Conservation (phyloP, 495 filamentous ascomycete genomes). For the Aspergillus asperescens region DNA sequence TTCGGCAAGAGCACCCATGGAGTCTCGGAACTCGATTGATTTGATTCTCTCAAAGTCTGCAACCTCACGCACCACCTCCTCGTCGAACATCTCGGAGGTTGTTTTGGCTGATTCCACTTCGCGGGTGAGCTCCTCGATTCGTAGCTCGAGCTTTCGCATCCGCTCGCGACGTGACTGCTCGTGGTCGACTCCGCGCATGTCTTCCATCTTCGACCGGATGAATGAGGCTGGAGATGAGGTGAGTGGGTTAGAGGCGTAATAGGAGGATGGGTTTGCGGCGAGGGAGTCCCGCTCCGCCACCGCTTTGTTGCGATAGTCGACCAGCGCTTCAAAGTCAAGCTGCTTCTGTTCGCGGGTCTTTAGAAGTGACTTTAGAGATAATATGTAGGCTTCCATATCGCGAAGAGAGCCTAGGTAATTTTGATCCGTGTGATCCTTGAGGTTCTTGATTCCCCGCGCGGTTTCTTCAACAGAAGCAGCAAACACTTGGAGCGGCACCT, state of each 20-base stretch:
- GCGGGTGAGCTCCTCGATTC: constrained; percentile 80
- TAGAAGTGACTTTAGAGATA: constrained; percentile 75
- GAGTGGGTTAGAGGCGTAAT: constrained; percentile 54
- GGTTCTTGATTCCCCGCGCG: constrained; percentile 59
- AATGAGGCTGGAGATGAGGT: constrained; percentile 74
- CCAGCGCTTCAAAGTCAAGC: constrained; percentile 92
- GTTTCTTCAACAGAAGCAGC: constrained; percentile 82
- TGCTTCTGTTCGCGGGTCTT: constrained; percentile 97
- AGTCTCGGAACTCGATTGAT: constrained; percentile 81
- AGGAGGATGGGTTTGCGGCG: constrained; percentile 54
- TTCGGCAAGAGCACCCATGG: constrained; percentile 75
- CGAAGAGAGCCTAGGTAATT: constrained; percentile 86
- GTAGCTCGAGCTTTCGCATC: constrained; percentile 80
- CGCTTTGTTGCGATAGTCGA: constrained; percentile 89
- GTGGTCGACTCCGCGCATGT: constrained; percentile 94
- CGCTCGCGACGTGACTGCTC: constrained; percentile 84
- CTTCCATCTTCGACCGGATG: constrained; percentile 90
- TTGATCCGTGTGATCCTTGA: constrained; percentile 92
- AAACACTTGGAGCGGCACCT: constrained; percentile 73
- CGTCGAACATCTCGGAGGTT: constrained; percentile 81
- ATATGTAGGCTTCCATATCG: constrained; percentile 90
- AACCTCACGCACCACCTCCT: constrained; percentile 89
- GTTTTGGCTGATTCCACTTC: constrained; percentile 84
- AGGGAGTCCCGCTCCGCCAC: constrained; percentile 84
- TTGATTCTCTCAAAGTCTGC: constrained; percentile 96